Conservation (phyloP, 257 asterid genomes). For the Penstemon barbatus region DNA sequence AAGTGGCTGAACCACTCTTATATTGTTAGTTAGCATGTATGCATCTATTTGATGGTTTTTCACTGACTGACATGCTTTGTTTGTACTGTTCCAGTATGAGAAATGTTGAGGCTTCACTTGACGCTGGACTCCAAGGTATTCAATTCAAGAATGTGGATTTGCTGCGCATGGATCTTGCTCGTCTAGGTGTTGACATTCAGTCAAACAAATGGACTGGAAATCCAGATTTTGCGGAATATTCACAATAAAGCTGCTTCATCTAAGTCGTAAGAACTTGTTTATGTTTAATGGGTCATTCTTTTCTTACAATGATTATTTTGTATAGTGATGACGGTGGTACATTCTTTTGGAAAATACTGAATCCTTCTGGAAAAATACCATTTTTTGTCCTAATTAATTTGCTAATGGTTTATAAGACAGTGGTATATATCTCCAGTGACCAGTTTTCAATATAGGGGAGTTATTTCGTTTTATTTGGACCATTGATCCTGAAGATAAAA, state of each 20-base stretch:
- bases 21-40: neutral
- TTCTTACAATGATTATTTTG: no score
- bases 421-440: no score
- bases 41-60: neutral
- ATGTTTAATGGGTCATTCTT: no score
- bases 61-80: neutral
- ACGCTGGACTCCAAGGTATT: slow-evolving; percentile 65
- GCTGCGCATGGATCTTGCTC: slow-evolving; percentile 53
- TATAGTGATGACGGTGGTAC: no score
- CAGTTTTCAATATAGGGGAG: no score
- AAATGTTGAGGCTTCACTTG: slow-evolving; percentile 78
- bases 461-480: no score
- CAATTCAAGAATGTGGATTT: slow-evolving; percentile 65
- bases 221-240: slow-evolving; percentile 31
- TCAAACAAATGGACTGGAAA: slow-evolving; percentile 19
- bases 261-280: no score
- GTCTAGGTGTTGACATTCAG: slow-evolving; percentile 46
- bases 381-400: no score
- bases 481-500: no score
- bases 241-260: neutral
- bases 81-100: slow-evolving; percentile 47
- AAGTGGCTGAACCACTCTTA: neutral
- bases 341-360: no score
- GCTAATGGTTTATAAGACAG: no score
- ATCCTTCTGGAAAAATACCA: no score